Base-by-base conservation (phyloP, 306 rosid genomes). In the Leucaena leucocephala region DNA sequence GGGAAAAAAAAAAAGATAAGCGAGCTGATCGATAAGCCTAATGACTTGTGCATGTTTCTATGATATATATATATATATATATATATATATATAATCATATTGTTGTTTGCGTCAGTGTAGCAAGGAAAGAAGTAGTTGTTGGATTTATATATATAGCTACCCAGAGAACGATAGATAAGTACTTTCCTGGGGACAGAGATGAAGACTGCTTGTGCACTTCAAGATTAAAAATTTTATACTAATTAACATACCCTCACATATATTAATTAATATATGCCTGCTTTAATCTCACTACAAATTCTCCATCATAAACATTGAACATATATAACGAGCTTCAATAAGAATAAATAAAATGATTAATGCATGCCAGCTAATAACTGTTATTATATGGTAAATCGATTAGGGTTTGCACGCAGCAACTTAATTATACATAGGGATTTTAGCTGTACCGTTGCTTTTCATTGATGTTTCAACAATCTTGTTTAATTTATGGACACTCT, bases 61-160 rank as follows among this genome's bases (percentile, higher is more conserved):
- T 27, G 0, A 27, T 27, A 27, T 27, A 27, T 62, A 8, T 2
- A n/a, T 66, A 40, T 27, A 27, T 27, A 27, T 27, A 27, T 62
- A 8, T 2, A n/a, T 66, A 40, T 22, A 17, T 39, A 11, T 0
- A 8, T 66, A 0, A 13, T 68, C 10, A 12, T 43, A 71, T 33
- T 34, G 43, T 15, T 68, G 72, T 71, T 71, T 35, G 76, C n/a
- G 63, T 49, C 73, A 67, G 49, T 66, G 34, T 17, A 66, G 50
- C 7, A 21, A 46, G 15, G 58, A 45, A 49, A 48, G 45, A 34
- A 48, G 45, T 21, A 45, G 40, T 44, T 69, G 74, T 11, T 69
- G 13, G 19, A 16, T 7, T 16, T 43, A 4, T 36, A 15, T 4
- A 36, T 3, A 34, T 49, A 49, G 54, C 44, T 49, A 35, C 62